A percentile compares a stretch with the other conserved stretches of the same genome.
These are phyloP conservation scores for Teratosphaeria destructans DNA, from an alignment of 2,329 filamentous ascomycete species.

Conservation along the genomic window DNA sequence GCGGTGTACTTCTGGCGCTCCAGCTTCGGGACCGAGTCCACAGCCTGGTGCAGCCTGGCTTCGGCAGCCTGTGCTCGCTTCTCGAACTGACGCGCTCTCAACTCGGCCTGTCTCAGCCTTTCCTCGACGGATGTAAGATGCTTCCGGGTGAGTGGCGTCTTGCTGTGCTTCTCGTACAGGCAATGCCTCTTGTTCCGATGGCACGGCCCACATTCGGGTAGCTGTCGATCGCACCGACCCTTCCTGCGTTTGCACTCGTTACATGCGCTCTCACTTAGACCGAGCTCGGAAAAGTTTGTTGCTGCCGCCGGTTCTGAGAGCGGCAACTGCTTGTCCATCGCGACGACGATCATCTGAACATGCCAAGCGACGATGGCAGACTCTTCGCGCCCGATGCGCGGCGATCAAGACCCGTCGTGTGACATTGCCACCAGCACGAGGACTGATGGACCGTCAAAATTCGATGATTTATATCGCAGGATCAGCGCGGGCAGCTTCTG, in stretches of 20 bases:
- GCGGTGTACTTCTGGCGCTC: neutral
- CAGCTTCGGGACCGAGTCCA: neutral
- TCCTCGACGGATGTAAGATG: slow-evolving; percentile 37
- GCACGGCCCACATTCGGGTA: slow-evolving; percentile 32
- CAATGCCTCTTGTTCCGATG: slow-evolving; percentile 37
- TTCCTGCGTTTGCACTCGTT: slow-evolving; percentile 21
- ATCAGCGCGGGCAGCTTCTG: neutral
- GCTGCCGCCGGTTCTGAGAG: slow-evolving; percentile 3
- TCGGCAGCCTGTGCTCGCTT: slow-evolving; percentile 14
- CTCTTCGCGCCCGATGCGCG: neutral
- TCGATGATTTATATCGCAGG: neutral
- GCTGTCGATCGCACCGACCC: slow-evolving; percentile 19
- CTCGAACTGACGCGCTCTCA: slow-evolving; percentile 11
- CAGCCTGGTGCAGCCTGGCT: slow-evolving; percentile 6
- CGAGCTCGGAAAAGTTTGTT: slow-evolving; percentile 3
- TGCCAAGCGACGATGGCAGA: neutral
- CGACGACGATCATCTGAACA: neutral
- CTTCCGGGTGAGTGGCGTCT: slow-evolving; percentile 40
- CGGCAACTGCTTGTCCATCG: slow-evolving; percentile 11
- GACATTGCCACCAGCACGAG: neutral
- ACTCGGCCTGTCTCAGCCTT: slow-evolving; percentile 25
- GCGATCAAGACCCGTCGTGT: neutral
- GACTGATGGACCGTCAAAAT: neutral
- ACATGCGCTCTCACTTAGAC: slow-evolving; percentile 13
- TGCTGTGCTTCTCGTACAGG: slow-evolving; percentile 39